Conservation (phyloP, 2,329 filamentous ascomycete genomes). For the Aspergillus chevalieri region DNA sequence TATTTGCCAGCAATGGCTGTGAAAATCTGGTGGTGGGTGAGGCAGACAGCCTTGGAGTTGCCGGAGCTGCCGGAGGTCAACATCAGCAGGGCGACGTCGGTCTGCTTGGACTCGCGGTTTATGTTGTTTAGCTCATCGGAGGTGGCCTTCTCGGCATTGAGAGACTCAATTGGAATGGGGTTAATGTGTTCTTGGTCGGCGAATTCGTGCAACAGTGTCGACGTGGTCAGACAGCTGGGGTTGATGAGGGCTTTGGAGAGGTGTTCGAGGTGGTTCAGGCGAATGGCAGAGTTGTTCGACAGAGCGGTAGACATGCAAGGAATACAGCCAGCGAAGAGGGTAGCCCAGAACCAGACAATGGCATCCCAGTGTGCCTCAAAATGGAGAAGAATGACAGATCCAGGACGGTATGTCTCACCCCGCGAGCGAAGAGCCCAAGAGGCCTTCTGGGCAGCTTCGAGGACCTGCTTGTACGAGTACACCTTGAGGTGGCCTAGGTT, state of each 20-base stretch:
- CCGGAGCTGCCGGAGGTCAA: conserved; percentile 51
- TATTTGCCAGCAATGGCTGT: conserved; percentile 39
- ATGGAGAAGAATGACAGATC: conserved; percentile 15
- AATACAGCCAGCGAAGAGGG: conserved; percentile 30
- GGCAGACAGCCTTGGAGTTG: conserved; percentile 45
- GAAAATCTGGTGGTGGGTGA: conserved; percentile 42
- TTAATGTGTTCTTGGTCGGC: not conserved
- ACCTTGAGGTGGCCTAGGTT: conserved; percentile 1
- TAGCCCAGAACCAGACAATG: conserved; percentile 40
- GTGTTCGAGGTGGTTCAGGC: conserved; percentile 25
- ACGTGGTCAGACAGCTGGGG: conserved; percentile 6
- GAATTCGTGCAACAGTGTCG: not conserved
- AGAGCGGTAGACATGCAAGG: conserved; percentile 35
- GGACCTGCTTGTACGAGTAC: conserved; percentile 3
- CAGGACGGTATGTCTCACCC: not conserved
- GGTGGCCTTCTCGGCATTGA: not conserved
- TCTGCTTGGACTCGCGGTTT: not conserved
- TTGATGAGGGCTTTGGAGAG: conserved; percentile 12
- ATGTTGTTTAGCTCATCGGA: not conserved
- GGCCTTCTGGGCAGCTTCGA: conserved; percentile 5
- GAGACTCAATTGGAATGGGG: not conserved
- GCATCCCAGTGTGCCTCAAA: conserved; percentile 33
- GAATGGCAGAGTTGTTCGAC: conserved; percentile 19
- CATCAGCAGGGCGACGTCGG: conserved; percentile 38
- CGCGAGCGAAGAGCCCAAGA: conserved; percentile 4